These are phyloP conservation scores for Massariosphaeria phaeospora DNA, from an alignment of 495 filamentous ascomycete genomes.

Conservation along the genomic window DNA sequence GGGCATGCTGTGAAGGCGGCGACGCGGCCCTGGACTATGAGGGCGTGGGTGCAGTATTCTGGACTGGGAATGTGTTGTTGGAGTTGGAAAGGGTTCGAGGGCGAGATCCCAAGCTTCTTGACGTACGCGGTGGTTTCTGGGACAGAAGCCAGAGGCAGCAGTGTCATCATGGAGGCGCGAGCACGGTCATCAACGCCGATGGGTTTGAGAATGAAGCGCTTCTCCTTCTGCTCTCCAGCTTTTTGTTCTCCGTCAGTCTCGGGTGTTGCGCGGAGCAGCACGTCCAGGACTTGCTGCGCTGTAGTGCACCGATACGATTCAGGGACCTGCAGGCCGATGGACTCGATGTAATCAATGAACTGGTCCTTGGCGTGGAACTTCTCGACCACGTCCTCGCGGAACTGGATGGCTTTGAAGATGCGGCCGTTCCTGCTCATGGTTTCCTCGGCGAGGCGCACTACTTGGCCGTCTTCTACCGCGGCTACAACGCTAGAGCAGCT, in stretches of 20 bases:
- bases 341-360: conserved; percentile 53
- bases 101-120: background rate
- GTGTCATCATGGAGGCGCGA: conserved; percentile 44
- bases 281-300: conserved; percentile 51
- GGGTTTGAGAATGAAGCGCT: conserved; percentile 59
- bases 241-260: background rate
- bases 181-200: conserved; percentile 48
- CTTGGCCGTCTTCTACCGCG: conserved; percentile 56
- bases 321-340: conserved; percentile 53
- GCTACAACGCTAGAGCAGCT: conserved; percentile 59
- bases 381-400: conserved; percentile 46
- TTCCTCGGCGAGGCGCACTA: conserved; percentile 47
- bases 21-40: conserved; percentile 57
- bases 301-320: conserved; percentile 53
- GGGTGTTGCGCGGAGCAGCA: too few relatives aligned
- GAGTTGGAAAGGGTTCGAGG: conserved; percentile 42
- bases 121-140: conserved; percentile 41
- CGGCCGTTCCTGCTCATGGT: conserved; percentile 51
- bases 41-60: conserved; percentile 65
- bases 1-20: conserved; percentile 61
- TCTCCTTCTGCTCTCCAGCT: conserved; percentile 16
- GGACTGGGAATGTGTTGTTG: conserved; percentile 61
- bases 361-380: conserved; percentile 54
- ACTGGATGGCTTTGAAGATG: conserved; percentile 57
- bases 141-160: conserved; percentile 51